These are phyloP conservation scores for Luffa aegyptiaca DNA, from an alignment of 306 rosid species.

Conservation along the genomic window DNA sequence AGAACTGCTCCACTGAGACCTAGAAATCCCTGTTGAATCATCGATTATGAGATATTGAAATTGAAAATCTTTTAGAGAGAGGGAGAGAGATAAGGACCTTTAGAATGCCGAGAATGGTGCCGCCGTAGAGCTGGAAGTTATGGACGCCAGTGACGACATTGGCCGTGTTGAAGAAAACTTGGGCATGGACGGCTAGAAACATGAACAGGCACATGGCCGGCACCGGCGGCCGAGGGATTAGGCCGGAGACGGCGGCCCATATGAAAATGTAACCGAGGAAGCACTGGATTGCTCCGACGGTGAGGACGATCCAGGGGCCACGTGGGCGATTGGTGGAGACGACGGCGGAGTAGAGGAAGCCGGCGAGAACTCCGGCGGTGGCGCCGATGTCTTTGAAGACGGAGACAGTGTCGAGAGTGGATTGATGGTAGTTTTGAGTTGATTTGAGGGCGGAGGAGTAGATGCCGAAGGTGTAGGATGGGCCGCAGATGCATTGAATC, in stretches of 20 bases:
- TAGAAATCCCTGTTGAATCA: constrained; percentile 49
- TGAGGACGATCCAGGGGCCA: constrained; percentile 63
- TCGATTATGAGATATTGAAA: neutral
- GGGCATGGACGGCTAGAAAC: constrained; percentile 57
- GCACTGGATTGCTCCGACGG: constrained; percentile 44
- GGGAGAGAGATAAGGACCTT: constrained; percentile 29
- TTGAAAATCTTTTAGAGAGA: neutral
- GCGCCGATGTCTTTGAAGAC: constrained; percentile 75
- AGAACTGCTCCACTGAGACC: constrained; percentile 88
- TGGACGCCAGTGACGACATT: constrained; percentile 55
- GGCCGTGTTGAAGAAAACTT: constrained; percentile 65
- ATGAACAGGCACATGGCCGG: constrained; percentile 49
- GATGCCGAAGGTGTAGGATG: constrained; percentile 79
- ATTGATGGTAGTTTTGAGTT: constrained; percentile 58
- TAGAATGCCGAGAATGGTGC: constrained; percentile 78
- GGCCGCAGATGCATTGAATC: constrained; percentile 74
- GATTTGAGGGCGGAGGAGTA: constrained; percentile 66
- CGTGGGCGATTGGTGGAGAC: constrained; percentile 13
- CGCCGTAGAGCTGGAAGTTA: constrained; percentile 53
- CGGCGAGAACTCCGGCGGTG: constrained; percentile 65
- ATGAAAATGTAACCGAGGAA: constrained; percentile 52
- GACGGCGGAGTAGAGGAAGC: constrained; percentile 64
- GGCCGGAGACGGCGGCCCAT: constrained; percentile 65
- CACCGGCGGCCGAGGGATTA: constrained; percentile 46
- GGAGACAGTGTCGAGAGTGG: constrained; percentile 78